A percentile compares a stretch with the other conserved stretches of the same genome.
phyloP scores from a whole-genome alignment of 2,329 filamentous ascomycete genomes.

The Fusarium buharicum region DNA sequence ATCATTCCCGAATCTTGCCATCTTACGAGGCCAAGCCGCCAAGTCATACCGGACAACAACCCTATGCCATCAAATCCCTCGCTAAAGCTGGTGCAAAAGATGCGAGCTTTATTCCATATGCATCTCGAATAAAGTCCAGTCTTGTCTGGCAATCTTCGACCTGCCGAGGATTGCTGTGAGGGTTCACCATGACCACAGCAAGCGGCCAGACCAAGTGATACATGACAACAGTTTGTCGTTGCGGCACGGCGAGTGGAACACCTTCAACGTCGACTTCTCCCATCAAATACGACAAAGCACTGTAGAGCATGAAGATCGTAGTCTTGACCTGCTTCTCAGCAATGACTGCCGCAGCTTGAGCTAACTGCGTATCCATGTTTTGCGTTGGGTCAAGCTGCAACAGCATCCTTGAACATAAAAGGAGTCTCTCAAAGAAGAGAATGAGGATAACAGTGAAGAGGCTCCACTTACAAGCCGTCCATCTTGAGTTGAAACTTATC shows the following conservation, averaged over 20 bases:
- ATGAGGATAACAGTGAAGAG: conserved; percentile 13
- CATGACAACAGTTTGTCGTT: conserved; percentile 24
- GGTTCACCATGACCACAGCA: conserved; percentile 10
- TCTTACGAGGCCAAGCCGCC: neutral
- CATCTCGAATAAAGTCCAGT: conserved; percentile 16
- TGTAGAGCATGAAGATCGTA: conserved; percentile 8
- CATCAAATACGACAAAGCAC: conserved; percentile 20
- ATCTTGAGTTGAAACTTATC: conserved; percentile 14
- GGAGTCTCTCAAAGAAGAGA: conserved; percentile 23
- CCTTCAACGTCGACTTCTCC: conserved; percentile 26
- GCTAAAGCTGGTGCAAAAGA: conserved; percentile 20
- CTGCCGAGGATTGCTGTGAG: conserved; percentile 13
- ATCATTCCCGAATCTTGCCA: no score
- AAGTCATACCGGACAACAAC: neutral
- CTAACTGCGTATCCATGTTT: conserved; percentile 11
- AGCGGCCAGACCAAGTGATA: conserved; percentile 33
- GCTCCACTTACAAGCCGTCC: conserved; percentile 21
- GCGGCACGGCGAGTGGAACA: conserved; percentile 13
- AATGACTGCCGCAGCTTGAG: conserved; percentile 3
- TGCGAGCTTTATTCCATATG: conserved; percentile 28
- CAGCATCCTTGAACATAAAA: conserved; percentile 8
- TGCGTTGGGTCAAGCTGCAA: conserved; percentile 1
- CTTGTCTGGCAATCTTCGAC: conserved; percentile 4
- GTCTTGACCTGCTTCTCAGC: conserved; percentile 13
- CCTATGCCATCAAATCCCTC: conserved; percentile 13